Evolutionary conservation across 371 early-diverging fungal species (phyloP).

Genomic region (Dichotomocladium elegans): DNA sequence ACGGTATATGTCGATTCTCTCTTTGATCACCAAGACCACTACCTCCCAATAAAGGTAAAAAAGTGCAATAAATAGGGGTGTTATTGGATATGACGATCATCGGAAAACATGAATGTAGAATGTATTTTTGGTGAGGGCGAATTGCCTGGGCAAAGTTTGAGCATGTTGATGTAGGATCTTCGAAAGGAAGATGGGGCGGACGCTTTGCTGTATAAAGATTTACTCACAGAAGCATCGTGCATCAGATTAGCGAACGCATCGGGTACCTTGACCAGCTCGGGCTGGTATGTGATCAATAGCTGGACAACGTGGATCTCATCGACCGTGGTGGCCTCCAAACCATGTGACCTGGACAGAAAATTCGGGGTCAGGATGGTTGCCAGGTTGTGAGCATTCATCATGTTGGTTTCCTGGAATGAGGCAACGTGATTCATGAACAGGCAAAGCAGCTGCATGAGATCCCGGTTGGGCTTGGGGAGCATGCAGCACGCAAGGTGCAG

Average conservation of each 20-base stretch:
- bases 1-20: too few species aligned
- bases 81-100: too few species aligned
- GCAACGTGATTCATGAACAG: conserved; percentile 81
- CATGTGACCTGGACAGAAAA: conserved; percentile 83
- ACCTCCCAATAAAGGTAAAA: too few species aligned
- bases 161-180: too few species aligned
- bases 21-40: too few species aligned
- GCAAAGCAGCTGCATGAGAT: conserved; percentile 78
- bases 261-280: conserved; percentile 66
- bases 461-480: conserved; percentile 87
- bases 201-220: conserved; percentile 7
- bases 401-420: conserved; percentile 65
- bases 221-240: conserved; percentile 39
- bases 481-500: conserved; percentile 77
- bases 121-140: not conserved
- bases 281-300: conserved; percentile 66
- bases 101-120: not conserved
- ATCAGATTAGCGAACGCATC: conserved; percentile 39
- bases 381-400: conserved; percentile 87
- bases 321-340: too few species aligned
- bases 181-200: too few species aligned
- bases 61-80: too few species aligned
- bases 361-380: conserved; percentile 91
- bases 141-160: not conserved
- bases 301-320: conserved; percentile 69